Base-by-base conservation (phyloP, 306 rosid genomes). In the Gleditsia sinensis region DNA sequence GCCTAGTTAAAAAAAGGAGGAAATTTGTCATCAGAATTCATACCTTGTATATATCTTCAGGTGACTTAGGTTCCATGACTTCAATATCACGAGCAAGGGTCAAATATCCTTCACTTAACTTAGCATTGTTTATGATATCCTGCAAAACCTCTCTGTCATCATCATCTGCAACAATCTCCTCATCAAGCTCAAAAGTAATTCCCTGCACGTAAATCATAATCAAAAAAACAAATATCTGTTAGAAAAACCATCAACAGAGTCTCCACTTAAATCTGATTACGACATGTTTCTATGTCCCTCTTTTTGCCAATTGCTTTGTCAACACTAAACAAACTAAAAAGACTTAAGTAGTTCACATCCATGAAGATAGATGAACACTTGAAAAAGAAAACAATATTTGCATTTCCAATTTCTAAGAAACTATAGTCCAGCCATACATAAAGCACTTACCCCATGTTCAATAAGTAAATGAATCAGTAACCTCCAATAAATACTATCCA, bases 41-140 rank as follows among this genome's bases (percentile, higher is more conserved):
- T 32, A 95, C 99, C 99, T 95, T 95, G 79, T 95, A 95, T 67
- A 95, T 89, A 69, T 95, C 99, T 74, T 95, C 99, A 0, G 98
- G 99, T 61, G 99, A 90, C 89, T 95, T 95, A 43, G 99, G 82
- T 82, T 95, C 99, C 97, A 83, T 95, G 65, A 95, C 99, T 82
- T 95, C 99, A 81, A 95, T 92, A 83, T 95, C 99, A 75, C 97
- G 99, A 71, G 99, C 99, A 79, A 95, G 99, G 68, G 95, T 81
- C 46, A 95, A 89, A 89, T 88, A 95, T 36, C 98, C 99, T 87
- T 92, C 99, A 83, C 88, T 95, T 81, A 95, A 65, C 75, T 87
- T 95, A 23, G 86, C 40, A 64, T 92, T 95, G 77, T 95, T 95
- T 74, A 95, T 83, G 37, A 95, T 87, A 1, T 95, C 99, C 78